Evolutionary conservation across 2,329 filamentous ascomycete species (phyloP).

Genomic region (Xylaria sp.): DNA sequence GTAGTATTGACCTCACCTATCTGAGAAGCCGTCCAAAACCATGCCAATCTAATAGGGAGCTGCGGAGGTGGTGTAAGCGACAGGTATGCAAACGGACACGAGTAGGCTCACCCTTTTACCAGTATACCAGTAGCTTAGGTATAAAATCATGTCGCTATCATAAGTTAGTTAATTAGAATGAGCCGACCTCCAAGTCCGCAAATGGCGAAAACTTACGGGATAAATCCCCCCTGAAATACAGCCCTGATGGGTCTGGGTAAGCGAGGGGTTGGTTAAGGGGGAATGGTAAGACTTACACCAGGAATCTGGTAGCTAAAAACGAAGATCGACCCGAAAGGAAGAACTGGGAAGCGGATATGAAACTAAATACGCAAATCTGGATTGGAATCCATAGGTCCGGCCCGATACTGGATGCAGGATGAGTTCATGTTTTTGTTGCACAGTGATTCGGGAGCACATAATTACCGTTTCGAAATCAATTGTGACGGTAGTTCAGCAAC

Average conservation of each 20-base stretch:
- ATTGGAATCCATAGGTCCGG: conserved; percentile 39
- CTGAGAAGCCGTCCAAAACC: conserved; percentile 64
- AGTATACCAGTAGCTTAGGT: conserved; percentile 74
- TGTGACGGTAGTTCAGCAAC: conserved; percentile 33
- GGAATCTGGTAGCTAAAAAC: conserved; percentile 42
- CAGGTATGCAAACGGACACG: not conserved
- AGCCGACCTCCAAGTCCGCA: conserved; percentile 6
- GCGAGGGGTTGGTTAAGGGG: not conserved
- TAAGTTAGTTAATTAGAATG: conserved; percentile 4
- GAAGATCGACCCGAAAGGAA: conserved; percentile 38
- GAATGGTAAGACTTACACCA: conserved; percentile 35
- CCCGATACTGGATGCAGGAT: conserved; percentile 32
- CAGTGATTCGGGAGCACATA: not conserved
- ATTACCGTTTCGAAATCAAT: conserved; percentile 36
- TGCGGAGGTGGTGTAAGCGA: conserved; percentile 40
- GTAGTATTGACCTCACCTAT: conserved; percentile 31
- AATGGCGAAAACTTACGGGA: conserved; percentile 55
- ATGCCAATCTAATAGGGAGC: conserved; percentile 67
- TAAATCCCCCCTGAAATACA: conserved; percentile 58
- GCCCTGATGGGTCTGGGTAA: conserved; percentile 38
- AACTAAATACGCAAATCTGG: conserved; percentile 38
- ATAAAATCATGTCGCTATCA: conserved; percentile 55
- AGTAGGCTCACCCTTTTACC: conserved; percentile 49
- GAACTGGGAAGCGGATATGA: conserved; percentile 36
- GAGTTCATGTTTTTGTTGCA: conserved; percentile 2